Evolutionary conservation across 441 rosid genomes (phyloP).

Genomic region (Erodium moschatum): DNA sequence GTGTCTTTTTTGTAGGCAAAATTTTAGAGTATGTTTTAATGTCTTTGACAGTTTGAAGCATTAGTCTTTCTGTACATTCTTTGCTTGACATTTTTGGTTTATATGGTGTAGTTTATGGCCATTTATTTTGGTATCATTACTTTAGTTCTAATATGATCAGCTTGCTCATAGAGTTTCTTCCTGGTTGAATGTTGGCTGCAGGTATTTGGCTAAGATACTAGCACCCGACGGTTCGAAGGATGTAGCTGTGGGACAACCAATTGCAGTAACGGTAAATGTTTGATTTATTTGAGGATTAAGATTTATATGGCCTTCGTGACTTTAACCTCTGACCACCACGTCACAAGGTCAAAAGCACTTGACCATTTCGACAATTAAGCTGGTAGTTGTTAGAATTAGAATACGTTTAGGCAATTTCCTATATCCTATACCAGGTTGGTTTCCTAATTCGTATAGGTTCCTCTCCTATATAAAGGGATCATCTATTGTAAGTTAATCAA

Average conservation of each 20-base stretch:
- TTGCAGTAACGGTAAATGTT: slow-evolving; percentile 53
- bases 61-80: slow-evolving; percentile 1
- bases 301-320: too few species aligned
- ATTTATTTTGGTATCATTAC: neutral
- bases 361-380: too few species aligned
- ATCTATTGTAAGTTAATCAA: too few species aligned
- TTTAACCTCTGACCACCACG: too few species aligned
- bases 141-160: neutral
- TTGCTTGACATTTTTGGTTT: neutral
- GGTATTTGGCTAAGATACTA: slow-evolving; percentile 65
- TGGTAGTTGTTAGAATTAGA: too few species aligned
- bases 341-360: too few species aligned
- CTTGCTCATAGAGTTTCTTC: neutral
- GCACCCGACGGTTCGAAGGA: slow-evolving; percentile 66
- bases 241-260: slow-evolving; percentile 61
- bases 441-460: too few species aligned
- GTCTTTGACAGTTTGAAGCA: neutral
- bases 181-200: slow-evolving; percentile 27
- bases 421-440: too few species aligned
- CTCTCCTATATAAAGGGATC: too few species aligned
- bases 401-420: too few species aligned
- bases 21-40: neutral
- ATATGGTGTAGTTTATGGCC: neutral
- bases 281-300: too few species aligned
- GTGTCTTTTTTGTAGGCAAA: neutral